phyloP scores from a whole-genome alignment of 352 stramenopile species.

The Pythium vanterpoolii region DNA sequence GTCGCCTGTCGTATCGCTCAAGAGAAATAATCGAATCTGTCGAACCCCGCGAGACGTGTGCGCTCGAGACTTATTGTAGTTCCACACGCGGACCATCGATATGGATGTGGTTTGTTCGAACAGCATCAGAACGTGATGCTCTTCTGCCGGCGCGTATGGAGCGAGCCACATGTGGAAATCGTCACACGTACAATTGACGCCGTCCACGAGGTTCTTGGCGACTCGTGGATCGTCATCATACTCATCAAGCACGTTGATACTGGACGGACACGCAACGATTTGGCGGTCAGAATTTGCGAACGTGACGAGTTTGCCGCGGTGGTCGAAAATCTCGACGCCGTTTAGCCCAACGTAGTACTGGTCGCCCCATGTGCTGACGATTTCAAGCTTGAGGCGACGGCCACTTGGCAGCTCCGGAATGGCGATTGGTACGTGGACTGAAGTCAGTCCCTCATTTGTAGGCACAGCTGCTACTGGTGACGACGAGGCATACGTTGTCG shows the following conservation, averaged over 20 bases:
- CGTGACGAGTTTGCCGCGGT: conserved; percentile 47
- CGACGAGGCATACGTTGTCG: not conserved
- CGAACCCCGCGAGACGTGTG: conserved; percentile 73
- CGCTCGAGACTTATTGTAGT: conserved; percentile 91
- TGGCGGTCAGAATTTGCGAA: conserved; percentile 50
- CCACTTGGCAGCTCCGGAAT: conserved; percentile 71
- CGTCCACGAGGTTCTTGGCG: conserved; percentile 75
- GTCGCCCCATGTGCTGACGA: conserved; percentile 88
- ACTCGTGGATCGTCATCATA: conserved; percentile 78
- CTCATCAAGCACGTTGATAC: conserved; percentile 89
- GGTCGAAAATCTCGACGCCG: conserved; percentile 86
- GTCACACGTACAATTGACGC: conserved; percentile 86
- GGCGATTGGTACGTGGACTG: not conserved
- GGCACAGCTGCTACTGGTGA: not conserved
- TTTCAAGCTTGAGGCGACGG: conserved; percentile 60
- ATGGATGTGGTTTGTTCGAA: conserved; percentile 38
- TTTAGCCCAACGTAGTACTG: conserved; percentile 88
- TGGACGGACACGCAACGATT: conserved; percentile 60
- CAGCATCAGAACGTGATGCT: conserved; percentile 58
- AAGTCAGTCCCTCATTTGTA: not conserved
- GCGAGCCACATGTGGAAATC: conserved; percentile 91
- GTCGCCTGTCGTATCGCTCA: conserved; percentile 1
- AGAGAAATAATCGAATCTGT: conserved; percentile 56
- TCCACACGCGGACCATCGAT: conserved; percentile 89
- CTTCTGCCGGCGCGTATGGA: conserved; percentile 55